Percentiles rank a stretch among this genome's conserved stretches.
These are phyloP conservation scores for Thuidium tamariscinum DNA, from an alignment of 225 moss, liverwort and hornwort species.

Conservation along the genomic window DNA sequence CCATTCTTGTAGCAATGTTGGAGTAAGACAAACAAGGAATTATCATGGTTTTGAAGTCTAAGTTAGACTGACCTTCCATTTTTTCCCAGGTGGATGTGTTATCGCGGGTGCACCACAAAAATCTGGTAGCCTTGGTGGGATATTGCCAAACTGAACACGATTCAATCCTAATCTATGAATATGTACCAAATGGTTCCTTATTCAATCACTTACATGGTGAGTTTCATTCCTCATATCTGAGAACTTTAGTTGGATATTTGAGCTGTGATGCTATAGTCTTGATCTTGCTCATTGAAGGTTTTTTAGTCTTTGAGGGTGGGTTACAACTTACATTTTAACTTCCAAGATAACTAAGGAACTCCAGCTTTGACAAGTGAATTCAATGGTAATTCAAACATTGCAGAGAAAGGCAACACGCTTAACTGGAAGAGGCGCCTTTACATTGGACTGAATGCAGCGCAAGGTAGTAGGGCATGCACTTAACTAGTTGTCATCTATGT, in stretches of 20 bases:
- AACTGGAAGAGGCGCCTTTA: slow-evolving; percentile 33
- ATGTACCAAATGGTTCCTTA: slow-evolving; percentile 41
- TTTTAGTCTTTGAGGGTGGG: no score
- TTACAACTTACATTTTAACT: no score
- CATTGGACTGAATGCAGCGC: slow-evolving; percentile 39
- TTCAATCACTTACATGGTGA: slow-evolving; percentile 42
- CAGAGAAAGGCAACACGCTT: no score
- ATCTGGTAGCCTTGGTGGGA: slow-evolving; percentile 57
- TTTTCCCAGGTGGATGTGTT: not conserved
- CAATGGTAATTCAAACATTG: not conserved
- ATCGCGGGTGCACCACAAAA: slow-evolving; percentile 43
- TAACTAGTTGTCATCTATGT: no score
- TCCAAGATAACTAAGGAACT: not conserved
- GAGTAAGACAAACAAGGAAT: not conserved
- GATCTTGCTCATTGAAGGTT: no score
- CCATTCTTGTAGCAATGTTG: not conserved
- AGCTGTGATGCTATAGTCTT: no score
- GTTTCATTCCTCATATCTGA: not conserved
- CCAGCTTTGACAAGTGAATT: not conserved
- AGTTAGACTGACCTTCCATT: not conserved
- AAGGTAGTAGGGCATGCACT: slow-evolving; percentile 14
- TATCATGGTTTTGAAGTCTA: no score
- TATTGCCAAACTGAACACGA: slow-evolving; percentile 38
- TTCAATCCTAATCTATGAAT: slow-evolving; percentile 66
- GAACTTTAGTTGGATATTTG: no score